A percentile compares a stretch with the other conserved stretches of the same genome.
Conservation (phyloP, 192 early-diverging fungal genomes). For the Gaertneriomyces sp. region DNA sequence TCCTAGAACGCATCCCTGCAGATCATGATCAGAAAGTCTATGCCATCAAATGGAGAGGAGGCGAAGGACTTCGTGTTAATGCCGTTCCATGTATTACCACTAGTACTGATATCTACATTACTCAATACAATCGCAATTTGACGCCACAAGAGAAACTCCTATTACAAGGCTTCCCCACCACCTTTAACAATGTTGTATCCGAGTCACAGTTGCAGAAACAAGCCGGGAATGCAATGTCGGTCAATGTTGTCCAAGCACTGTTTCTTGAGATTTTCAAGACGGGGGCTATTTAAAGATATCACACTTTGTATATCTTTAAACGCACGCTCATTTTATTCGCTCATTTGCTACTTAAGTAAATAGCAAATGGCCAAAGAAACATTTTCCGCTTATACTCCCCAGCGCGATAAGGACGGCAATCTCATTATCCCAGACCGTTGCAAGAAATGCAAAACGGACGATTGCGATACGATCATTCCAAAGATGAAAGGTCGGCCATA, state of each 20-base stretch:
- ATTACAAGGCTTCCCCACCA: neutral
- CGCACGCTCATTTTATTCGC: too few relatives aligned
- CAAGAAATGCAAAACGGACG: too few relatives aligned
- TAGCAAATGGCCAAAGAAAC: too few relatives aligned
- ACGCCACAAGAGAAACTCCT: neutral
- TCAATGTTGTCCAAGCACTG: neutral
- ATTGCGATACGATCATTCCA: too few relatives aligned
- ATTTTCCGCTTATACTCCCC: too few relatives aligned
- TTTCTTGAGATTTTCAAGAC: conserved; percentile 1
- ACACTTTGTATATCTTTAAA: too few relatives aligned
- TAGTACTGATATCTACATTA: neutral
- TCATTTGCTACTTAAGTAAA: too few relatives aligned
- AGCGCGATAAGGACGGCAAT: too few relatives aligned
- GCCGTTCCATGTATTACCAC: neutral
- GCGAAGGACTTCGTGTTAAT: neutral
- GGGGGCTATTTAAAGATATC: too few relatives aligned
- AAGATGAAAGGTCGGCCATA: too few relatives aligned
- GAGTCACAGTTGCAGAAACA: neutral
- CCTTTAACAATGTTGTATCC: neutral
- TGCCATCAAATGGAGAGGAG: neutral
- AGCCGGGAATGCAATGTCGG: neutral
- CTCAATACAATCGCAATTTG: neutral
- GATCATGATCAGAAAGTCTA: neutral
- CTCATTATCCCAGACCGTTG: too few relatives aligned
- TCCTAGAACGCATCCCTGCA: neutral